A percentile compares a stretch with the other conserved stretches of the same genome.
phyloP scores from a whole-genome alignment of 208 protist genomes.

The Tetramitus jugosus region DNA sequence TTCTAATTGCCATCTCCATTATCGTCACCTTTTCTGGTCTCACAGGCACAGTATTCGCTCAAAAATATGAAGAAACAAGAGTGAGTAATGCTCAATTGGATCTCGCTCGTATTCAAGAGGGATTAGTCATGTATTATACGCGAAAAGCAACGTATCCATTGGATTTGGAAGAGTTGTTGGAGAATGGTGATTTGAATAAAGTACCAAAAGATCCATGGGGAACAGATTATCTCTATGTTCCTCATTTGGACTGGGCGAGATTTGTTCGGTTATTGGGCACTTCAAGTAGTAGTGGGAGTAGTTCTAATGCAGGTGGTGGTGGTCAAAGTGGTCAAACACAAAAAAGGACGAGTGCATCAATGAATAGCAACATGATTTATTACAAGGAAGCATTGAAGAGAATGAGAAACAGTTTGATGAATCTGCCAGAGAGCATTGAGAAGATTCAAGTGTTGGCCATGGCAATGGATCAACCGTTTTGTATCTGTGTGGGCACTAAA shows the following conservation, averaged over 20 bases:
- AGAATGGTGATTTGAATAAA: constrained; percentile 17
- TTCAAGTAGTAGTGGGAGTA: not conserved
- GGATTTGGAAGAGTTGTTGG: constrained; percentile 11
- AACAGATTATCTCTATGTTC: constrained; percentile 21
- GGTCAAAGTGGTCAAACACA: too few relatives aligned
- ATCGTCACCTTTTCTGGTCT: constrained; percentile 27
- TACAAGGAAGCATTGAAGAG: constrained; percentile 13
- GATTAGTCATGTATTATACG: constrained; percentile 14
- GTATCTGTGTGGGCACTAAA: constrained; percentile 12
- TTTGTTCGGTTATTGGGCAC: not conserved
- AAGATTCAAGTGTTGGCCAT: not conserved
- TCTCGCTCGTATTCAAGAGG: constrained; percentile 11
- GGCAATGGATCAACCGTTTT: not conserved
- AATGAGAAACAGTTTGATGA: not conserved
- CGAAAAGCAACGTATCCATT: constrained; percentile 18
- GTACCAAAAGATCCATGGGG: constrained; percentile 27
- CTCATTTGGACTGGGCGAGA: constrained; percentile 16
- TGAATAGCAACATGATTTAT: not conserved
- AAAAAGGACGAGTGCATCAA: not conserved
- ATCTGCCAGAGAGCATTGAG: not conserved
- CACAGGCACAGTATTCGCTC: not conserved
- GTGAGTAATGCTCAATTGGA: constrained; percentile 7
- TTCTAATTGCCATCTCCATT: constrained; percentile 24
- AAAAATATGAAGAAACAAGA: constrained; percentile 15
- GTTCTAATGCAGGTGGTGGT: not conserved